These are phyloP conservation scores for Thozetella sp. DNA, from an alignment of 495 filamentous ascomycete genomes.

Conservation along the genomic window DNA sequence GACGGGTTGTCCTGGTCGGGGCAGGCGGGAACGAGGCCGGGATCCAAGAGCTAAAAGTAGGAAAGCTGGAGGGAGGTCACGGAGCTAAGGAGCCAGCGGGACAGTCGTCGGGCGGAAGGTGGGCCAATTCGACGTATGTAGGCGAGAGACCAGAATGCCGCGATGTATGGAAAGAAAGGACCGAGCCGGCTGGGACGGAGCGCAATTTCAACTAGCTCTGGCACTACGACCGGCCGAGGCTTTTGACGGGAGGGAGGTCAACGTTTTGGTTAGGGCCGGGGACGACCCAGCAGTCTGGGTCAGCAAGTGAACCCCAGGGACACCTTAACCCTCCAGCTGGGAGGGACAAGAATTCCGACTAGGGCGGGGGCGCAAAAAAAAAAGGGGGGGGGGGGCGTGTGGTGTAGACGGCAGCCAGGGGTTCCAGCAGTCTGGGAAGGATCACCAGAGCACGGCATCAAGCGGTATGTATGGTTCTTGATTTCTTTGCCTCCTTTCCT, in stretches of 20 bases:
- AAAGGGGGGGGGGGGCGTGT: not conserved
- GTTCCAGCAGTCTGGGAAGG: not conserved
- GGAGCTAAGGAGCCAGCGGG: too few relatives aligned
- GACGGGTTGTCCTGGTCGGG: too few relatives aligned
- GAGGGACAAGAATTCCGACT: conserved; percentile 1
- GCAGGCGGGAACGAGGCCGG: too few relatives aligned
- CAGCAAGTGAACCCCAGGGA: conserved; percentile 3
- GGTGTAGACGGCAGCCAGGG: not conserved
- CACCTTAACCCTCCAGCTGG: conserved; percentile 1
- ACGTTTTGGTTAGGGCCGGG: not conserved
- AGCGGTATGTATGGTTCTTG: too few relatives aligned
- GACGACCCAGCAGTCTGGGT: conserved; percentile 21
- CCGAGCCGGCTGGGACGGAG: not conserved
- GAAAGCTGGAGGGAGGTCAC: too few relatives aligned
- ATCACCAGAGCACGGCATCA: not conserved
- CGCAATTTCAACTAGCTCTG: conserved; percentile 4
- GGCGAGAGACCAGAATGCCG: too few relatives aligned
- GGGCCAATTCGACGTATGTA: too few relatives aligned
- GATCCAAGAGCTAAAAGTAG: too few relatives aligned
- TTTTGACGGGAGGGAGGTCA: not conserved
- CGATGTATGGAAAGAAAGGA: not conserved
- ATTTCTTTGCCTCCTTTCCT: too few relatives aligned
- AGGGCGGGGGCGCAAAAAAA: not conserved
- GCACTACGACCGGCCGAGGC: not conserved
- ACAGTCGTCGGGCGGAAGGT: too few relatives aligned